Evolutionary conservation across 768 basidiomycete genomes (phyloP), one percentile per base, ranked within the genome.

Genomic region (Rhodotorula kratochvilovae): DNA sequence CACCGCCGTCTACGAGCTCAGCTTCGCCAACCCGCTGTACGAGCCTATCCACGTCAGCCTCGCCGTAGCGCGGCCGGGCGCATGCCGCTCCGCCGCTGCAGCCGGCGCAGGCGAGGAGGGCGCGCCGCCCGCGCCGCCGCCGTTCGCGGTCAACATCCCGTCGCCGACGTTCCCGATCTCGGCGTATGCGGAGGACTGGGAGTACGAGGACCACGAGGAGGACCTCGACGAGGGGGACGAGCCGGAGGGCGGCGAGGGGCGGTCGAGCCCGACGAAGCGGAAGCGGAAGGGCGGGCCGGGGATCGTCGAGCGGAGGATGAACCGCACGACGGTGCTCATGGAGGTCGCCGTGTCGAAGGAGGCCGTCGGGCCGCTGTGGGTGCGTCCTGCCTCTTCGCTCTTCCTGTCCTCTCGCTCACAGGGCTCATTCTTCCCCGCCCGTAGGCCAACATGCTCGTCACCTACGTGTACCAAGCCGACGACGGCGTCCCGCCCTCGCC

Each of bases 121-220:
- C 82, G 13, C 29, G 13, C 42, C 23, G 21, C 45, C 60, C 1
- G 29, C 64, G 11, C 81, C 76, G 21, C 87, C 88, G 54, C 88
- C 89, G 4, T 95, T 90, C 78, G 89, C 87, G 2, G 84, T 95
- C 11, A 87, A 88, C 17, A 82, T 98, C 5, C 94, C 92, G 1
- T 87, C 87, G 19, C 82, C 86, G 0, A 81, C 87, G 16, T 95
- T 99, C 79, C 83, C 89, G 11, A 86, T 98, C 58, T 88, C 89
- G 23, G 90, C 95, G 5, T 94, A 90, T 78, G 92, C 92, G 27
- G 96, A 98, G 79, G 92, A 91, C 45, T 98, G 95, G 95, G 93
- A 98, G 80, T 96, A 93, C 72, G 95, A 96, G 64, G 93, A 93
- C 68, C 92, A 95, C 68, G 92, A 91, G 45, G 83, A 81, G 17